These are phyloP conservation scores for Coniochaeta hoffmannii DNA, from an alignment of 2,329 filamentous ascomycete species.

Conservation along the genomic window DNA sequence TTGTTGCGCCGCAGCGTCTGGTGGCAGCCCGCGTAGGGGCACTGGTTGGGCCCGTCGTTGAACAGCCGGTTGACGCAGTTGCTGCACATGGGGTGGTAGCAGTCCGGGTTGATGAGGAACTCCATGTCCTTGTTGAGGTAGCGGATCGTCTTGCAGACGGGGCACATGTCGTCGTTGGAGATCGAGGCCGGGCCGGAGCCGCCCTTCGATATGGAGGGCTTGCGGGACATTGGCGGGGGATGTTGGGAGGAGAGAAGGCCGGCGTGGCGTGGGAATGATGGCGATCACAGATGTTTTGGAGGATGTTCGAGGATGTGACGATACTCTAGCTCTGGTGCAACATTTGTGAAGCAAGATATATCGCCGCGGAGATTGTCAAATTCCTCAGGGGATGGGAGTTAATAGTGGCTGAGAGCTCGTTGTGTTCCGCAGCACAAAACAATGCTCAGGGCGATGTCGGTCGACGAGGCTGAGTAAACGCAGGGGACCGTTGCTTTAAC, in stretches of 20 bases:
- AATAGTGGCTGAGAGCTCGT: background rate
- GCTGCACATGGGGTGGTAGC: slow-evolving; percentile 98
- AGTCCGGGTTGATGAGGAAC: slow-evolving; percentile 96
- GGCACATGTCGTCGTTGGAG: slow-evolving; percentile 66
- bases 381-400: background rate
- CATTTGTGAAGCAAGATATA: background rate
- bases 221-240: slow-evolving; percentile 28
- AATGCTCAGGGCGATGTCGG: background rate
- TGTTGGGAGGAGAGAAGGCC: background rate
- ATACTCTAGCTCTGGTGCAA: background rate
- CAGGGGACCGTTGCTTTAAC: background rate
- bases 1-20: slow-evolving; percentile 77
- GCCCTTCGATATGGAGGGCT: slow-evolving; percentile 15
- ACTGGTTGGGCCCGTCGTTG: slow-evolving; percentile 82
- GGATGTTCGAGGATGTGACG: background rate
- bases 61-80: slow-evolving; percentile 94
- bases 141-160: slow-evolving; percentile 92
- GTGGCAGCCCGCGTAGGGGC: slow-evolving; percentile 82
- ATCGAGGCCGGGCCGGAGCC: slow-evolving; percentile 4
- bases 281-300: background rate
- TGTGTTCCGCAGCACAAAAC: background rate
- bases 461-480: background rate
- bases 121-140: slow-evolving; percentile 92
- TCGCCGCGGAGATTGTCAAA: no score
- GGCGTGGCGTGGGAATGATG: background rate